Evolutionary conservation across 1,284 basidiomycete species (phyloP).

Genomic region (Ceratobasidium sp.): DNA sequence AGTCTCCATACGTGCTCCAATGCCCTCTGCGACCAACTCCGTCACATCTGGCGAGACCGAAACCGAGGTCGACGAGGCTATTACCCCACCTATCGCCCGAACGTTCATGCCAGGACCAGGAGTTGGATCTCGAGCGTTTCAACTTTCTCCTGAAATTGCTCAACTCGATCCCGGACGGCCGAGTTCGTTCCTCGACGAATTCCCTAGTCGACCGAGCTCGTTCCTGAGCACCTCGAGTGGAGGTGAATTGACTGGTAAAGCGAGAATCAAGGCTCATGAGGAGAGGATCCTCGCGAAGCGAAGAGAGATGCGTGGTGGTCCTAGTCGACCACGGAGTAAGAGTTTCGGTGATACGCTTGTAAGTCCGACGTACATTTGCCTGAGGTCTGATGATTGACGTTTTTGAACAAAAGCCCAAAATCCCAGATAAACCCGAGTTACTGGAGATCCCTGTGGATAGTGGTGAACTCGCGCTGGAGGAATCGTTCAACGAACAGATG

Average conservation of each 20-base stretch:
- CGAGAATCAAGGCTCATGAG: constrained; percentile 71
- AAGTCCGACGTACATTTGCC: not conserved
- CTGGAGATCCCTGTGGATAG: constrained; percentile 44
- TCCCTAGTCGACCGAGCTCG: constrained; percentile 30
- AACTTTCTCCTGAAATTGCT: not conserved
- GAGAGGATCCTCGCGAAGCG: constrained; percentile 79
- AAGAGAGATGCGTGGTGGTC: constrained; percentile 68
- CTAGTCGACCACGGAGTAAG: constrained; percentile 73
- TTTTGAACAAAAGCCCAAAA: not conserved
- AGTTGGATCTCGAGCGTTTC: constrained; percentile 10
- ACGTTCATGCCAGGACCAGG: constrained; percentile 1
- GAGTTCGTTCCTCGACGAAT: constrained; percentile 21
- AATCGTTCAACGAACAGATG: constrained; percentile 49
- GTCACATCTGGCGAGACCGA: constrained; percentile 43
- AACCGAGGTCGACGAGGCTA: constrained; percentile 40
- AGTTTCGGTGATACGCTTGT: constrained; percentile 76
- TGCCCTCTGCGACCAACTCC: constrained; percentile 29
- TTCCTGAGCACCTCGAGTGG: constrained; percentile 28
- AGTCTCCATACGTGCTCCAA: not conserved
- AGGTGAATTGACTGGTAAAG: constrained; percentile 45
- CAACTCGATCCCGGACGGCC: constrained; percentile 33
- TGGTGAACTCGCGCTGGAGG: constrained; percentile 48
- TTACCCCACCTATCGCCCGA: constrained; percentile 37
- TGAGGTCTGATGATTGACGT: not conserved
- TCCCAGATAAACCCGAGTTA: constrained; percentile 39